phyloP scores from a whole-genome alignment of 2,329 filamentous ascomycete species.

The Colletotrichum simmondsii region DNA sequence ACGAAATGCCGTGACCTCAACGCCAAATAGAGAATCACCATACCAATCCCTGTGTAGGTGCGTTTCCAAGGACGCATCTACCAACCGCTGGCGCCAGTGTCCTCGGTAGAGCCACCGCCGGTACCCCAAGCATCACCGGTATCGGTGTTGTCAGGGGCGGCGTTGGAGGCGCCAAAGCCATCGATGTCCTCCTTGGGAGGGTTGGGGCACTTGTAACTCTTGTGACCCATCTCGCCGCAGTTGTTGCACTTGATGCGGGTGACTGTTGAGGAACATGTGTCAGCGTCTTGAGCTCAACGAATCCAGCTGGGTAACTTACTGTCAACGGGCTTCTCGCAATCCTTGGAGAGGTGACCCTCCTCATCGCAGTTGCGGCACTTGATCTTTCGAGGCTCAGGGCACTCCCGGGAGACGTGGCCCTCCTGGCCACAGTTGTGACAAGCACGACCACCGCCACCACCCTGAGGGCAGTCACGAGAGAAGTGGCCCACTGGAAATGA shows the following conservation, averaged over 20 bases:
- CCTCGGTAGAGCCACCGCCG: neutral
- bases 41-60: neutral
- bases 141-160: constrained; percentile 6
- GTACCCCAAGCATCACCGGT: constrained; percentile 16
- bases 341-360: constrained; percentile 69
- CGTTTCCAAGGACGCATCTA: constrained; percentile 3
- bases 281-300: constrained; percentile 30
- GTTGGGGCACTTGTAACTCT: constrained; percentile 51
- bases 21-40: constrained; percentile 15
- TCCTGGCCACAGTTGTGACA: constrained; percentile 74
- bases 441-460: constrained; percentile 61
- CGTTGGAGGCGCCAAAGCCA: constrained; percentile 22
- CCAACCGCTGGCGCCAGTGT: constrained; percentile 24
- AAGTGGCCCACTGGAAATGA: constrained; percentile 67
- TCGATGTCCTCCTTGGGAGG: constrained; percentile 41
- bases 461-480: constrained; percentile 73
- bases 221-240: constrained; percentile 62
- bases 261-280: constrained; percentile 44
- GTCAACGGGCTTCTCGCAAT: constrained; percentile 70
- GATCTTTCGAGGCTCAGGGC: constrained; percentile 58
- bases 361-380: constrained; percentile 71
- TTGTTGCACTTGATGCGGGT: constrained; percentile 69
- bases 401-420: constrained; percentile 67
- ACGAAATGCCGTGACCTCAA: constrained; percentile 28
- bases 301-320: constrained; percentile 48